Evolutionary conservation across 192 early-diverging fungal species (phyloP).

Genomic region (Umbelopsis isabellina): DNA sequence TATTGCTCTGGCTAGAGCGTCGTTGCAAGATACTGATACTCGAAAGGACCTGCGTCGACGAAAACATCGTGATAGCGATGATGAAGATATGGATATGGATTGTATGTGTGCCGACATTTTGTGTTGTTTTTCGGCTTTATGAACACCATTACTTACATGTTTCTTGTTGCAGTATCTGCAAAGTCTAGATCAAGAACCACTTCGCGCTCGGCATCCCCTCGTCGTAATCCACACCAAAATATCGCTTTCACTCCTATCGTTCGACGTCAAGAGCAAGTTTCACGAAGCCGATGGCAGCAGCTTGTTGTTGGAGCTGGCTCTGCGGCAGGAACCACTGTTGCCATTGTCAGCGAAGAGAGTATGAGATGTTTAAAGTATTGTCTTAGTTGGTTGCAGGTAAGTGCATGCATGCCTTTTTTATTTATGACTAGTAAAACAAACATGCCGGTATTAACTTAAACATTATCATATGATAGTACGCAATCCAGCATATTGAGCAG

Average conservation of each 20-base stretch:
- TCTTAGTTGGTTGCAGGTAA: conserved; percentile 78
- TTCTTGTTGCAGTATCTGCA: not conserved
- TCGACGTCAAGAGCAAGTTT: conserved; percentile 32
- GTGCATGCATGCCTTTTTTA: not conserved
- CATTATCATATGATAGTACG: conserved; percentile 57
- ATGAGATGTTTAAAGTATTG: conserved; percentile 89
- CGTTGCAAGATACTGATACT: conserved; percentile 28
- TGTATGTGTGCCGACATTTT: not conserved
- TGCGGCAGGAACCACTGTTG: conserved; percentile 67
- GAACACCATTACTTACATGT: not conserved
- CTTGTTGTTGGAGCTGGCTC: conserved; percentile 63
- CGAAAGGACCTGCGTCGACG: conserved; percentile 13
- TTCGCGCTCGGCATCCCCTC: conserved; percentile 40
- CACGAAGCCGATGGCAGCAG: conserved; percentile 59
- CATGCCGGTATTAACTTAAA: not conserved
- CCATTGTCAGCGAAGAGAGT: conserved; percentile 87
- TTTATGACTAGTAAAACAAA: not conserved
- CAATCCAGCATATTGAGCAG: conserved; percentile 70
- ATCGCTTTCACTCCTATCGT: conserved; percentile 23
- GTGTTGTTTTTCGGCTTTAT: not conserved
- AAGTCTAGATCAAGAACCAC: conserved; percentile 36
- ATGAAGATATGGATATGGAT: conserved; percentile 21
- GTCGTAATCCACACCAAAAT: conserved; percentile 34
- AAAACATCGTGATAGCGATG: conserved; percentile 31
- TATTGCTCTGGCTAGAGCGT: conserved; percentile 42